Base-by-base conservation (phyloP, 129 eudicot genomes). In the Artemisia argyi region DNA sequence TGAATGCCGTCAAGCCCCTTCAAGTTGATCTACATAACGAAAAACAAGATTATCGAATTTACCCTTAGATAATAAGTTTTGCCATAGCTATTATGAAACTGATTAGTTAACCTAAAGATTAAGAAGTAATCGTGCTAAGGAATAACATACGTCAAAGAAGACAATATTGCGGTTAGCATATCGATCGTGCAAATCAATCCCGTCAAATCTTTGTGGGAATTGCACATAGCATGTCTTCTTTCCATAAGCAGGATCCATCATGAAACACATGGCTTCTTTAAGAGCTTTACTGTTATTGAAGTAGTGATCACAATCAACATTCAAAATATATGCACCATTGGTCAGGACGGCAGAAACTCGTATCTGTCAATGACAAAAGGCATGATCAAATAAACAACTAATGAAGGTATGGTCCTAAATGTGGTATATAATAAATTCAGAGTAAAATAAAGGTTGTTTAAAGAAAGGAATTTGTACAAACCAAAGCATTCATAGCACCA, bases 271-370 rank as follows among this genome's bases (percentile, higher is more conserved):
- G 66, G 97, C 97, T 84, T 91, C 97, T 81, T 85, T 91, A 68
- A 88, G 92, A 76, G 90, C 89, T 81, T 91, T 91, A 76, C 96
- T 88, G 79, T 88, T 91, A 82, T 91, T 91, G 74, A 91, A 88
- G 87, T 91, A 91, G 76, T 91, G 97, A 86, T 91, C 97, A 81
- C 97, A 91, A 79, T 91, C 97, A 9, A 91, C 96, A 70, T 91
- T 91, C 78, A 91, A 78, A 20, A 91, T 73, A 74, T 82, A 91
- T 39, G 97, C 96, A 73, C 96, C 96, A 65, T 91, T 91, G 18
- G 97, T 88, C 58, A 91, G 76, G 65, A 91, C 95, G 8, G 96
- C 97, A 22, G 97, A 91, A 75, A 88, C 97, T 60, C 97, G 90
- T 35, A 91, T 87, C 97, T 91, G 88, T 70, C 52, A 68, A 47